Conservation (phyloP, 768 basidiomycete genomes). For the Phanerochaete sordida region DNA sequence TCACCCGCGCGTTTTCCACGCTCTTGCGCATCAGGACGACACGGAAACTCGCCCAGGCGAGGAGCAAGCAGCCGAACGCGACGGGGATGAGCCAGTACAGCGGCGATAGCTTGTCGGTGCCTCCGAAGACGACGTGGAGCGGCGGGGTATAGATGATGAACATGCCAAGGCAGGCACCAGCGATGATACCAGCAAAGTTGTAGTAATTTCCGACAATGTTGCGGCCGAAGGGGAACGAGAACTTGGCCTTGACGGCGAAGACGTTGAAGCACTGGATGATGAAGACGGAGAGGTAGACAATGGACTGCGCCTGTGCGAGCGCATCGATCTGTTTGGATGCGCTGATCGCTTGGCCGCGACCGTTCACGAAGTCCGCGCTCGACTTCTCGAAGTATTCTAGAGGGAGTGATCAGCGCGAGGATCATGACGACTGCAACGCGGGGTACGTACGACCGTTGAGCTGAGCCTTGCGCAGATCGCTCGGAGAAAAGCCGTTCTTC, state of each 20-base stretch:
- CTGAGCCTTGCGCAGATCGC: constrained; percentile 52
- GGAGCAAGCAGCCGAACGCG: constrained; percentile 52
- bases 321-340: constrained; percentile 54
- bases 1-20: constrained; percentile 51
- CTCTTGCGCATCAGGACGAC: constrained; percentile 55
- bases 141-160: constrained; percentile 70
- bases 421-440: neutral
- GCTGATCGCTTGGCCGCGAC: constrained; percentile 42
- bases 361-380: constrained; percentile 55
- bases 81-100: constrained; percentile 67
- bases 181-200: constrained; percentile 62
- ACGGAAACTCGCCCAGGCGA: constrained; percentile 56
- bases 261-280: constrained; percentile 71
- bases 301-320: constrained; percentile 57
- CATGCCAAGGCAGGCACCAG: constrained; percentile 59
- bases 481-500: constrained; percentile 58
- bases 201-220: constrained; percentile 53
- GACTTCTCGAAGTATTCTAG: constrained; percentile 44
- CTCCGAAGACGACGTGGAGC: constrained; percentile 65
- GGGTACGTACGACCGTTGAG: constrained; percentile 14
- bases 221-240: constrained; percentile 61
- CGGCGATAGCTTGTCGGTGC: constrained; percentile 52
- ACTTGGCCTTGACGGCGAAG: constrained; percentile 63
- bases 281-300: constrained; percentile 65
- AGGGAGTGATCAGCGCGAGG: neutral